phyloP scores from a whole-genome alignment of 345 rosid species.

The Aquilaria yunnanensis region DNA sequence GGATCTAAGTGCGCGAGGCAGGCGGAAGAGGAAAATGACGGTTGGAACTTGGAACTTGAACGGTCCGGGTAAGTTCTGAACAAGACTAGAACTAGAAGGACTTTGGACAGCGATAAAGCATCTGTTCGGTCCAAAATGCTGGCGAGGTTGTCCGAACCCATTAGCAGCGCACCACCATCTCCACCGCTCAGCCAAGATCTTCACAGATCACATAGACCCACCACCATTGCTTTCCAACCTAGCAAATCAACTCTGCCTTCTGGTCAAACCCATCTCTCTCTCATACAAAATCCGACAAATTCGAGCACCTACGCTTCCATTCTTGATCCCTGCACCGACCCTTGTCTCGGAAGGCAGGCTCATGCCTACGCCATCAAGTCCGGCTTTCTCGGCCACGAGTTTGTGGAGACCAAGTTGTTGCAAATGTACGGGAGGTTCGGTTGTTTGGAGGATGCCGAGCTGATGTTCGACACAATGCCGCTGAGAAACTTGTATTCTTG shows the following conservation, averaged over 20 bases:
- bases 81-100: too few relatives aligned
- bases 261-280: neutral
- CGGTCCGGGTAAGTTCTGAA: too few relatives aligned
- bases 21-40: too few relatives aligned
- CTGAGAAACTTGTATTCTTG: slow-evolving; percentile 40
- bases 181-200: slow-evolving; percentile 5
- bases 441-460: slow-evolving; percentile 26
- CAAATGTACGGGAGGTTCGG: slow-evolving; percentile 40
- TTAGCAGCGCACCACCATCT: slow-evolving; percentile 4
- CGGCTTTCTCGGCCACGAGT: slow-evolving; percentile 43
- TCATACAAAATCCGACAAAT: slow-evolving; percentile 24
- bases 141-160: slow-evolving; percentile 8
- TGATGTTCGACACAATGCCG: slow-evolving; percentile 41
- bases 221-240: slow-evolving; percentile 1
- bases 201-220: slow-evolving; percentile 2
- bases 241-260: neutral
- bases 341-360: slow-evolving; percentile 33
- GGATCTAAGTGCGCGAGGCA: too few relatives aligned
- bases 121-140: neutral
- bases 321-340: slow-evolving; percentile 43
- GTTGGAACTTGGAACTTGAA: too few relatives aligned
- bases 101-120: too few relatives aligned
- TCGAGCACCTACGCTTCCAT: slow-evolving; percentile 36
- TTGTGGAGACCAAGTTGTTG: slow-evolving; percentile 57
- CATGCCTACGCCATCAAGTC: slow-evolving; percentile 39